Evolutionary conservation across 2,329 filamentous ascomycete genomes (phyloP).

Genomic region (Stagonosporopsis rhizophila): DNA sequence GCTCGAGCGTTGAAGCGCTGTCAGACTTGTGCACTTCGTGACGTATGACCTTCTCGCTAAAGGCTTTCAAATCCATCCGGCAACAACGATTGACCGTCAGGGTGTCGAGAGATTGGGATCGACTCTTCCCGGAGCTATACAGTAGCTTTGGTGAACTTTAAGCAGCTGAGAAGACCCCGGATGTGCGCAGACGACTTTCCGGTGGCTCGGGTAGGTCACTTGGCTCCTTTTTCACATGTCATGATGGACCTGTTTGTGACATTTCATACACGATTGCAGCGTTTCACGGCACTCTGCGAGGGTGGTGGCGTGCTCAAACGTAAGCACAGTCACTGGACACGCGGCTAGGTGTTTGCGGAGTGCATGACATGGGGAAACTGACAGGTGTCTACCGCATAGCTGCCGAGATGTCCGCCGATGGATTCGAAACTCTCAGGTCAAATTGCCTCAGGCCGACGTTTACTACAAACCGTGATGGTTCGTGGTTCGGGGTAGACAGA

Average conservation of each 20-base stretch:
- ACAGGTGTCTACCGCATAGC: slow-evolving; percentile 8
- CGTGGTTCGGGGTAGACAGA: slow-evolving; percentile 2
- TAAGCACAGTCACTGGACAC: background rate
- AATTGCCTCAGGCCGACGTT: slow-evolving; percentile 10
- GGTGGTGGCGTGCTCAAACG: too few relatives aligned
- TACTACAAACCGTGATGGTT: background rate
- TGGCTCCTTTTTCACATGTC: background rate
- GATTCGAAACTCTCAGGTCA: slow-evolving; percentile 10
- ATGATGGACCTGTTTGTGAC: background rate
- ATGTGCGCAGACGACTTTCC: background rate
- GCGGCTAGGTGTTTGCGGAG: background rate
- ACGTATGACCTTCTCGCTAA: background rate
- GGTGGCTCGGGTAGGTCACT: background rate
- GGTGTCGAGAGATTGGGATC: slow-evolving; percentile 6
- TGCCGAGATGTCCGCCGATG: slow-evolving; percentile 11
- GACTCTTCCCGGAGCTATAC: background rate
- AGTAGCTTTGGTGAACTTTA: background rate
- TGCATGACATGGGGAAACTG: background rate
- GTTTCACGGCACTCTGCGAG: background rate
- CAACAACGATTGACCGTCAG: background rate
- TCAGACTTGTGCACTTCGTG: background rate
- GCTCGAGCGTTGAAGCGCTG: background rate
- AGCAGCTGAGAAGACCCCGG: background rate
- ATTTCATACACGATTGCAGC: background rate
- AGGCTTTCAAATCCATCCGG: background rate